Evolutionary conservation across 257 asterid genomes (phyloP), one percentile per base, ranked within the genome.

Genomic region (Ballota nigra): DNA sequence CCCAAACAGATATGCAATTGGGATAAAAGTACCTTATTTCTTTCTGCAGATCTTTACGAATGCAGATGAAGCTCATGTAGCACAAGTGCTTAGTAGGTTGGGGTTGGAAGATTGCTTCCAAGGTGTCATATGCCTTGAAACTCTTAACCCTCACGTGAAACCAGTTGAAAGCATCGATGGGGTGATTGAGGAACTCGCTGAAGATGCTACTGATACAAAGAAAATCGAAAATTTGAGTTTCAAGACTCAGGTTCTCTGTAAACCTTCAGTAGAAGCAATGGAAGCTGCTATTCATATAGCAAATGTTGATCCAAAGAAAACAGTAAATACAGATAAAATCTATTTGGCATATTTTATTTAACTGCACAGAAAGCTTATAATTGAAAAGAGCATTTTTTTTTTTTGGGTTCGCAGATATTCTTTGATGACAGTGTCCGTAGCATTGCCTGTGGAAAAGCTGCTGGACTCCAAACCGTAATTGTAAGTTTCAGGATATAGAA

Each of bases 41-140:
- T 72, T 67, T 76, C 38, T 74, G 75, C 87, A 92, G 98, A 87
- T 92, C 59, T 90, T 92, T 80, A 92, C 97, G 12, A 92, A 90
- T 67, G 91, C 88, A 11, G 98, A 92, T 12, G 80, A 86, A 83
- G 89, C 78, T 5, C 97, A 90, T 59, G 95, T 79, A 20, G 87
- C 84, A 13, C 74, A 81, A 85, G 96, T 87, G 1, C 87, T 92
- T 16, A 79, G 81, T 12, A 81, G 82, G 76, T 6, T 88, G 85
- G 95, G 95, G 10, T 70, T 92, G 78, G 96, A 89, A 72, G 97
- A 87, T 75, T 92, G 97, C 79, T 92, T 92, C 80, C 93, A 92
- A 8, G 97, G 89, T 43, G 82, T 90, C 41, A 90, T 92, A 75
- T 90, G 98, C 82, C 88, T 88, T 16, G 98, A 92, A 80, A 90